phyloP scores from a whole-genome alignment of 441 rosid genomes.

The Geranium incanum region DNA sequence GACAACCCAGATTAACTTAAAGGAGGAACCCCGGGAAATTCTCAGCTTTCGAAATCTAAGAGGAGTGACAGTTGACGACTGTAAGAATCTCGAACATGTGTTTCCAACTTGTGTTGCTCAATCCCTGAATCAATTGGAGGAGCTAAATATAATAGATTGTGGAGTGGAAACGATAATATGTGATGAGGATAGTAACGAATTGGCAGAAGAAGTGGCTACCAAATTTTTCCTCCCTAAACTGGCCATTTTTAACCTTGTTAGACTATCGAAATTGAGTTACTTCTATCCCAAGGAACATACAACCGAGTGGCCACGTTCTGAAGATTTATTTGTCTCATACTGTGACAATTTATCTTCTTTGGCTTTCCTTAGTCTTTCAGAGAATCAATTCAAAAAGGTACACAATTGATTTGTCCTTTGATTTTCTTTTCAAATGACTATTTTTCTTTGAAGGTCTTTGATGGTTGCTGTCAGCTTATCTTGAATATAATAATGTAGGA shows the following conservation, averaged over 20 bases:
- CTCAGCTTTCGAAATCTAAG: neutral
- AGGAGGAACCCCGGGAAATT: neutral
- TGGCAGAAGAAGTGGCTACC: neutral
- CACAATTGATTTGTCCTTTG: no score
- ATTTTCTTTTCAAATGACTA: no score
- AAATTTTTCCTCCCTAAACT: neutral
- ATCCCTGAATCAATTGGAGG: neutral
- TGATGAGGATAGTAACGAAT: neutral
- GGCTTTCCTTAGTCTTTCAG: no score
- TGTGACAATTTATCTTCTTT: no score
- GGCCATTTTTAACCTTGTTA: neutral
- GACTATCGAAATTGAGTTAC: neutral
- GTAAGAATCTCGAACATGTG: neutral
- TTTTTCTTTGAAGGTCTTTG: no score
- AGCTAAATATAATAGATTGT: neutral
- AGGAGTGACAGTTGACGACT: neutral
- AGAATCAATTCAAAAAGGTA: no score
- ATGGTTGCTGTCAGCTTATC: no score
- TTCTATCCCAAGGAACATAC: no score
- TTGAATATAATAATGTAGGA: no score
- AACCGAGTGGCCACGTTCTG: no score
- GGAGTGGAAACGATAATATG: neutral
- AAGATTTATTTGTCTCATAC: no score
- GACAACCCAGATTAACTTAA: neutral
- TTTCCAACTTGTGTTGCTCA: constrained; percentile 2